Evolutionary conservation across 148 eudicot genomes (phyloP), one percentile per base, ranked within the genome.

Genomic region (Rhododendron griersonianum): DNA sequence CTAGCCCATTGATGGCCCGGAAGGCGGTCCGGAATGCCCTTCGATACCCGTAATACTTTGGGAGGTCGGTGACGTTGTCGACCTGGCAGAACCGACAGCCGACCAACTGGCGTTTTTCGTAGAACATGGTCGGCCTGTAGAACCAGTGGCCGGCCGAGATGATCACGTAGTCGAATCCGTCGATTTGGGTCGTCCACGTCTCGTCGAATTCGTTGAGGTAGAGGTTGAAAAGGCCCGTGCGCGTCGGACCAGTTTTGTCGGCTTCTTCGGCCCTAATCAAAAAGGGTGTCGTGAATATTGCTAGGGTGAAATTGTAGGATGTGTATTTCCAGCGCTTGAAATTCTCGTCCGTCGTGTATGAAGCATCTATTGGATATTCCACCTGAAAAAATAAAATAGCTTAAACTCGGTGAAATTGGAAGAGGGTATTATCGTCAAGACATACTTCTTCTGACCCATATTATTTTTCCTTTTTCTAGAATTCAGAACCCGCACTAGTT

Each of bases 161-260:
- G 84, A 82, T 82, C 16, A 82, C 84, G 51, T 59, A 89, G 85
- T 93, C 87, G 53, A 88, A 90, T 1, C 41, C 80, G 18, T 88
- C 89, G 33, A 93, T 91, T 73, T 91, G 76, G 85, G 87, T 65
- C 2, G 85, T 84, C 96, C 96, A 93, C 37, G 71, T 48, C 23
- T 81, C 79, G 18, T 93, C 89, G 4, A 84, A 53, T 81, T 93
- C 94, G 81, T 94, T 94, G 0, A 94, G 90, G 85, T 74, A 89
- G 21, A 91, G 88, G 41, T 85, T 88, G 87, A 91, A 89, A 25
- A 90, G 88, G 48, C 85, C 83, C 2, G 90, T 92, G 74, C 84
- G 85, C 0, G 85, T 14, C 59, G 67, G 71, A 0, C 89, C 80
- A 37, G 87, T 83, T 89, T 85, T 83, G 63, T 88, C 90, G 1